Evolutionary conservation across 441 rosid genomes (phyloP), one percentile per base, ranked within the genome.

Genomic region (Hura crepitans): DNA sequence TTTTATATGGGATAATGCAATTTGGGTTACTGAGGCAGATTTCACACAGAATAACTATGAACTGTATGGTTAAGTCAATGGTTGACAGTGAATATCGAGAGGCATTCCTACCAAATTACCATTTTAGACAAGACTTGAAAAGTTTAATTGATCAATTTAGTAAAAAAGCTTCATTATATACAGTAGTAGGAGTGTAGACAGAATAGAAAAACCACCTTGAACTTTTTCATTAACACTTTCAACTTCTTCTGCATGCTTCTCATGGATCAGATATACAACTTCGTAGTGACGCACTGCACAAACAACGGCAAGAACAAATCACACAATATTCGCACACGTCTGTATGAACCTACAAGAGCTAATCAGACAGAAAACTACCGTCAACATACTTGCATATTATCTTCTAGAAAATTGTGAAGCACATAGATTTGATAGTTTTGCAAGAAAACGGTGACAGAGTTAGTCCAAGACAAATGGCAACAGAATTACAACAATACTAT

Each of bases 251-350:
- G 51, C 92, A 73, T 88, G 83, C 82, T 86, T 91, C 86, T 89
- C 98, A 50, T 89, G 98, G 79, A 93, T 82, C 70, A 93, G 75
- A 83, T 91, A 93, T 65, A 93, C 96, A 73, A 91, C 96, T 75
- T 91, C 98, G 51, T 91, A 93, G 80, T 93, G 97, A 35, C 97
- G 90, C 83, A 84, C 97, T 93, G 90, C 73, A 74, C 11, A 72
- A 54, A 70, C 53, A 76, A 35, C 49, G 47, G 25, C 60, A 59
- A 47, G 27, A 47, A 37, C 23, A 27, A 28, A 31, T 25, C 42
- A 31, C 6, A 49, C 35, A 22, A 22, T 25, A 68, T 57, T 14
- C 33, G 27, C 59, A 67, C 10, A 46, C 10, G 11, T 69, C 10
- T 39, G 13, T 39, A 7, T 39, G 10, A 33, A 39, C 10, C 10